phyloP scores from a whole-genome alignment of 306 rosid genomes.

The Sphenostylis stenocarpa region DNA sequence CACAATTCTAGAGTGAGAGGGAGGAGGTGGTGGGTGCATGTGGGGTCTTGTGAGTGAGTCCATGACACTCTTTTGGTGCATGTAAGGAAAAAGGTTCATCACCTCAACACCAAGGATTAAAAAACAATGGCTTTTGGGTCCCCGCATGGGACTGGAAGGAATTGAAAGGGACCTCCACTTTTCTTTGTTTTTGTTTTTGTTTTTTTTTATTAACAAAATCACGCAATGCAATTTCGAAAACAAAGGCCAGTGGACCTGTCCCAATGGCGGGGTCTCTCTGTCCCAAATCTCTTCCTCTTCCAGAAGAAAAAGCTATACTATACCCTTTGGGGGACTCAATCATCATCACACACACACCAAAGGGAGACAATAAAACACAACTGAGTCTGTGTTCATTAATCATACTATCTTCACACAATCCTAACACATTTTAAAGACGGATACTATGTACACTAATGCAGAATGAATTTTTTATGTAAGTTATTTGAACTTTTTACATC shows the following conservation, averaged over 20 bases:
- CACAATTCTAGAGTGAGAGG: slow-evolving; percentile 53
- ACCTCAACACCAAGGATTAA: slow-evolving; percentile 32
- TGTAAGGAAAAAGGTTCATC: slow-evolving; percentile 44
- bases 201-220: slow-evolving; percentile 29
- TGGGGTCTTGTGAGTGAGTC: slow-evolving; percentile 49
- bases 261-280: slow-evolving; percentile 57
- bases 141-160: slow-evolving; percentile 62
- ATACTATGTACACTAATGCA: no score
- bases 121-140: slow-evolving; percentile 45
- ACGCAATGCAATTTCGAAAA: slow-evolving; percentile 51
- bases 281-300: slow-evolving; percentile 45
- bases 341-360: slow-evolving; percentile 50
- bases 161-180: slow-evolving; percentile 51
- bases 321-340: slow-evolving; percentile 39
- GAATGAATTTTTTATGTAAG: no score
- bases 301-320: slow-evolving; percentile 39
- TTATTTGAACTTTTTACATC: no score
- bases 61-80: slow-evolving; percentile 72
- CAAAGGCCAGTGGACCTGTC: slow-evolving; percentile 53
- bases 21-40: slow-evolving; percentile 35
- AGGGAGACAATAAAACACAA: slow-evolving; percentile 85
- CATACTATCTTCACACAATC: no score
- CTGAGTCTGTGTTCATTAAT: slow-evolving; percentile 54
- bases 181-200: slow-evolving; percentile 4
- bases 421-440: no score